These are phyloP conservation scores for Tricladium varicosporioides DNA, from an alignment of 2,329 filamentous ascomycete species.

Conservation along the genomic window DNA sequence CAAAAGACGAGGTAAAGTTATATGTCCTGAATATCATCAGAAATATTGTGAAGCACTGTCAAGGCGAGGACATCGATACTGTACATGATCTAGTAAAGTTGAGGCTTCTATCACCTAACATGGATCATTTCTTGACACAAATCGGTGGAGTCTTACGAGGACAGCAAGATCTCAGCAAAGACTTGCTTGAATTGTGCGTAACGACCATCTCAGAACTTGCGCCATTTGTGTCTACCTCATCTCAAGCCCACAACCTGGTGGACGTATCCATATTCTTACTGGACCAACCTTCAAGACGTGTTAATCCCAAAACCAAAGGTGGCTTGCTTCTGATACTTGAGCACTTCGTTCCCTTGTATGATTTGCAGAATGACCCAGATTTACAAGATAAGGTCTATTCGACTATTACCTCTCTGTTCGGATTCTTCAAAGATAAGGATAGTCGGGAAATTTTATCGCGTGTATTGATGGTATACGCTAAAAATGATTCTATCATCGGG, in stretches of 20 bases:
- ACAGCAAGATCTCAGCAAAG: constrained; percentile 57
- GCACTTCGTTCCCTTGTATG: constrained; percentile 70
- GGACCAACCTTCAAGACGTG: constrained; percentile 77
- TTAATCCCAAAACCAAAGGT: constrained; percentile 80
- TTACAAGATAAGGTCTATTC: constrained; percentile 67
- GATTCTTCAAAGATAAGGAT: constrained; percentile 80
- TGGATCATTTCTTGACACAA: constrained; percentile 61
- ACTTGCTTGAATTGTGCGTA: constrained; percentile 76
- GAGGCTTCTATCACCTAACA: constrained; percentile 55
- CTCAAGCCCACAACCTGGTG: constrained; percentile 74
- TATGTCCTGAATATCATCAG: constrained; percentile 76
- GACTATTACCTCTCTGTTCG: constrained; percentile 78
- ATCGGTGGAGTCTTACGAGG: constrained; percentile 66
- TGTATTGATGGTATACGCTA: constrained; percentile 69
- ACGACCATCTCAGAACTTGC: constrained; percentile 75
- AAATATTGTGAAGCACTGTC: constrained; percentile 59
- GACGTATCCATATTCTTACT: constrained; percentile 79
- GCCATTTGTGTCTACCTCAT: constrained; percentile 63
- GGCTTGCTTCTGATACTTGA: constrained; percentile 77
- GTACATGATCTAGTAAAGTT: constrained; percentile 44
- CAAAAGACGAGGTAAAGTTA: constrained; percentile 82
- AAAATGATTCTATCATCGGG: constrained; percentile 57
- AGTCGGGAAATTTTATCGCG: constrained; percentile 73
- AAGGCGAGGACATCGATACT: constrained; percentile 47
- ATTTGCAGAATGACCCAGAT: constrained; percentile 52